Base-by-base conservation (phyloP, 371 early-diverging fungal species). In the Phascolomyces articulosus region DNA sequence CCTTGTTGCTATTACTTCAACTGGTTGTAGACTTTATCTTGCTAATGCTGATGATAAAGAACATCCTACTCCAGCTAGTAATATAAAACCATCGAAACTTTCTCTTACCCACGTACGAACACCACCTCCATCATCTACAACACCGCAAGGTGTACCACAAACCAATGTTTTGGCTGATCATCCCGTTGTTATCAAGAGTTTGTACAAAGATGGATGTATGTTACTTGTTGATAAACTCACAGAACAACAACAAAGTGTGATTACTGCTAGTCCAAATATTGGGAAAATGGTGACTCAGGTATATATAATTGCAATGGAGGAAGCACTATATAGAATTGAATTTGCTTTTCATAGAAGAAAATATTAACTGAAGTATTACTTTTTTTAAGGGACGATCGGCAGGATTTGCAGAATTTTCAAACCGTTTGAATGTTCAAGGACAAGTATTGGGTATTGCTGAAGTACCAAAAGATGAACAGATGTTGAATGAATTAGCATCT, bases 391-490 rank as follows among this genome's bases (percentile, higher is more conserved):
- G 60, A n/a, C 47, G 34, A 10, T 20, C 60, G 29, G 29, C 49
- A 11, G 65, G 55, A 4, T 58, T 75, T n/a, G 16, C 51, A 0
- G 82, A 81, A 64, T 61, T 73, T 29, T 21, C 48, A 1, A 69
- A 66, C 29, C 31, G 62, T 1, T n/a, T 73, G 1, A 38, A 60
- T 11, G 57, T 92, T n/a, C 89, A 88, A 51, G 96, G 96, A 23
- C 91, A 91, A 63, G 85, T 92, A 3, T 88, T 94, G 85, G 85
- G 86, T 20, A 90, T 96, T 49, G 78, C 85, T 1, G 95, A 95
- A 71, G 51, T 68, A 40, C 56, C 71, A 0, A 31, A 44, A 3
- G 31, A 24, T 2, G 26, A 64, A 23, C 55, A 70, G 49, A 72
- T 63, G 34, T 59, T 84, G 28, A 91, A 93, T 65, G 93, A 94